Conservation (phyloP, 2,329 filamentous ascomycete species). For the Claviceps maximensis region DNA sequence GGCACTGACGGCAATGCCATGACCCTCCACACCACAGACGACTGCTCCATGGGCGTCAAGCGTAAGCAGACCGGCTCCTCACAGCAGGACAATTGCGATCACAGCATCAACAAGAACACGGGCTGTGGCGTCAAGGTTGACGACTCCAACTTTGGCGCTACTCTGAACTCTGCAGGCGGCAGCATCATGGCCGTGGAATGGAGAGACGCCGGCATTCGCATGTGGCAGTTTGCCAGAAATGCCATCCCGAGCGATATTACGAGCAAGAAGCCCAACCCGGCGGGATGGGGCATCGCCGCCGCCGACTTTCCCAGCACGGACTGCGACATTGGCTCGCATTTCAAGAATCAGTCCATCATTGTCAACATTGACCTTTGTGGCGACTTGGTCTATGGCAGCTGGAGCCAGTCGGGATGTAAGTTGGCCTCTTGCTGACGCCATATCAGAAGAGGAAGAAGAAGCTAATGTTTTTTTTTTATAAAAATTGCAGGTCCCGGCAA, state of each 20-base stretch:
- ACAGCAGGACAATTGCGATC: constrained; percentile 34
- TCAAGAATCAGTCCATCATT: constrained; percentile 52
- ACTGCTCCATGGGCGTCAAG: constrained; percentile 39
- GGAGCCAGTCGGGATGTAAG: constrained; percentile 32
- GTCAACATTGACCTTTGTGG: constrained; percentile 55
- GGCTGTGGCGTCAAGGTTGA: constrained; percentile 41
- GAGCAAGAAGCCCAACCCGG: constrained; percentile 40
- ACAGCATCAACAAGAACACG: constrained; percentile 35
- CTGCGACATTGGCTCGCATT: constrained; percentile 46
- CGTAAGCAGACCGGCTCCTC: constrained; percentile 37
- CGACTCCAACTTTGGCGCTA: constrained; percentile 32
- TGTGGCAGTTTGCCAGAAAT: constrained; percentile 44
- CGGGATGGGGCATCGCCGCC: constrained; percentile 45
- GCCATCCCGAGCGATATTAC: constrained; percentile 39
- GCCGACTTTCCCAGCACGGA: constrained; percentile 53
- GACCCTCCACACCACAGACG: constrained; percentile 42
- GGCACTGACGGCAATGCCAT: constrained; percentile 42
- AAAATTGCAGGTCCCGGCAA: constrained; percentile 32
- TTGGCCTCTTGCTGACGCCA: too few relatives aligned
- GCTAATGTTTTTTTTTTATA: too few relatives aligned
- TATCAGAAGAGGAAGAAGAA: too few relatives aligned
- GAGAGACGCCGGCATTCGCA: constrained; percentile 45
- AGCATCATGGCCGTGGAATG: constrained; percentile 50
- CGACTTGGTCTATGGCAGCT: constrained; percentile 34
- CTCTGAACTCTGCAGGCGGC: constrained; percentile 40